Conservation (phyloP, 2,329 filamentous ascomycete species). For the Tolypocladium nubicola region DNA sequence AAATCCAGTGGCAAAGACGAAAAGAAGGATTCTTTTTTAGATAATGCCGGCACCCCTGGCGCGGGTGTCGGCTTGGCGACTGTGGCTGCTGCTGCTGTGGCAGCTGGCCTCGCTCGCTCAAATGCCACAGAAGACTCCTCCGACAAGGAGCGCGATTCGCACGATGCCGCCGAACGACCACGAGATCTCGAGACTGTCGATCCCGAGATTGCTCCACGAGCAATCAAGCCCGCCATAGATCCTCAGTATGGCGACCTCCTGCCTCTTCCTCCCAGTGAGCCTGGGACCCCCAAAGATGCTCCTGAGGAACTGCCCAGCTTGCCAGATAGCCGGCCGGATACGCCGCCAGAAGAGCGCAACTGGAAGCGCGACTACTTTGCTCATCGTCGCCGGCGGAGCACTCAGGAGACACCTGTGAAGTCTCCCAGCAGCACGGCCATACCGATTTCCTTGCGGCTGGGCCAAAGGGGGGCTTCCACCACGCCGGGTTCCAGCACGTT, state of each 20-base stretch:
- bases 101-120: constrained; percentile 26
- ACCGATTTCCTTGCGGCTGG: constrained; percentile 44
- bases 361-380: constrained; percentile 26
- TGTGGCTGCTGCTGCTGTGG: constrained; percentile 29
- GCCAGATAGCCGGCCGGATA: constrained; percentile 50
- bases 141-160: constrained; percentile 24
- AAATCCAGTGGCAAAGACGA: constrained; percentile 31
- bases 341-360: constrained; percentile 37
- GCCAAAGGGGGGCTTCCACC: constrained; percentile 32
- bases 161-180: constrained; percentile 11
- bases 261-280: constrained; percentile 50
- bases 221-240: constrained; percentile 55
- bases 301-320: constrained; percentile 37
- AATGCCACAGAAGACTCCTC: constrained; percentile 34
- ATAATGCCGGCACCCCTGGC: constrained; percentile 60
- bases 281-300: constrained; percentile 33
- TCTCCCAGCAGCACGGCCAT: constrained; percentile 48
- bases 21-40: constrained; percentile 55
- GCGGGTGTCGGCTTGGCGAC: constrained; percentile 55
- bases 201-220: constrained; percentile 46
- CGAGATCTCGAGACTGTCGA: constrained; percentile 32
- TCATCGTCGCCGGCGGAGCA: constrained; percentile 39
- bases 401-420: constrained; percentile 34
- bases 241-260: constrained; percentile 55
- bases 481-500: constrained; percentile 24